Evolutionary conservation across 2,329 filamentous ascomycete species (phyloP).

Genomic region (Trichoderma simmonsii): DNA sequence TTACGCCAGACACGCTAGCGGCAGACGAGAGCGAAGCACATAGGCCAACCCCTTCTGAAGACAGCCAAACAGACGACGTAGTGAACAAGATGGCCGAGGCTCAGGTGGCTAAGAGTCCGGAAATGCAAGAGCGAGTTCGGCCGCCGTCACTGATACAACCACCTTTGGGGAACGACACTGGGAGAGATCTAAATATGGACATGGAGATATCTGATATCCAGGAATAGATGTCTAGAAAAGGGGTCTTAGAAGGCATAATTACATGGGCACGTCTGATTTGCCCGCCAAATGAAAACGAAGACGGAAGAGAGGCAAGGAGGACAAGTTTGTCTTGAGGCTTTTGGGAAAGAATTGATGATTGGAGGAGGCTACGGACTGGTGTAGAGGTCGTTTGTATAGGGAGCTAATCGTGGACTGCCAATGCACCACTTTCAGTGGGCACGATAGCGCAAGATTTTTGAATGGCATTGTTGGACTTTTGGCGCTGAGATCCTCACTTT

Average conservation of each 20-base stretch:
- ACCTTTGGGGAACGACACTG: constrained; percentile 22
- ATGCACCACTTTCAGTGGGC: neutral
- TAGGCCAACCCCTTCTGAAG: neutral
- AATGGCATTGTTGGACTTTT: neutral
- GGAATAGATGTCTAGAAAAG: neutral
- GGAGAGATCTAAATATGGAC: constrained; percentile 32
- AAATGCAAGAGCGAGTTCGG: constrained; percentile 44
- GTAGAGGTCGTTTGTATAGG: neutral
- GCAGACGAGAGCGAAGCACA: constrained; percentile 23
- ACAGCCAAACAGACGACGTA: neutral
- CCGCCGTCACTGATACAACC: constrained; percentile 28
- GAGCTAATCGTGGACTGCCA: neutral
- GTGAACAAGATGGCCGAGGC: neutral
- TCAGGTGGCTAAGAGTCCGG: constrained; percentile 31
- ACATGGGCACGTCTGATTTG: neutral
- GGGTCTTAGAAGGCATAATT: neutral
- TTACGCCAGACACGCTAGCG: constrained; percentile 27
- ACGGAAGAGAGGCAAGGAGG: neutral
- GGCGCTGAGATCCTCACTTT: neutral
- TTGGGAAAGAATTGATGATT: neutral
- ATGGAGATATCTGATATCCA: constrained; percentile 35
- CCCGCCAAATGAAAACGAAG: neutral
- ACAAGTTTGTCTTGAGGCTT: neutral
- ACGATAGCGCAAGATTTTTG: neutral
- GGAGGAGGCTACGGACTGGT: neutral